Base-by-base conservation (phyloP, 371 early-diverging fungal species). In the Mortierella sp. region DNA sequence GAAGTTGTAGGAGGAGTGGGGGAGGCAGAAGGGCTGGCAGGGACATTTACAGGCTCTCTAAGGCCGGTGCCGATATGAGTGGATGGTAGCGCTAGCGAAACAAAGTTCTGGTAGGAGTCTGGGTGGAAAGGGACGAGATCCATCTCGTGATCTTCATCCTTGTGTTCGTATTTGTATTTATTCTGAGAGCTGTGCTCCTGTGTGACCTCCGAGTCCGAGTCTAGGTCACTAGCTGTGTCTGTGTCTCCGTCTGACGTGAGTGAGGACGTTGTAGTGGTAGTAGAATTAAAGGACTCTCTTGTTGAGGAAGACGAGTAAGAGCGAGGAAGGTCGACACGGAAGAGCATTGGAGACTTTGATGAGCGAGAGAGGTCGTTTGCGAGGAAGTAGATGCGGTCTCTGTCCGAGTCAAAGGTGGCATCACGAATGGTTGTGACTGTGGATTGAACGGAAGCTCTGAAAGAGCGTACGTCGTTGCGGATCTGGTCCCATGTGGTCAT, bases 401-500 rank as follows among this genome's bases (percentile, higher is more conserved):
- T 70, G 10, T 41, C 28, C 8, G 85, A 77, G 74, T 92, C 90
- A 65, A 92, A 87, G 21, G 65, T 63, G 74, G 91, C 91, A 73
- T 92, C 91, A 48, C 90, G 88, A 64, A 88, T 83, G 36, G 84
- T 87, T 3, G 86, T 67, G 19, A 85, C 71, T 4, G 87, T 77
- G 21, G 84, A 65, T 32, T 86, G 87, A 28, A 86, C 83, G 11
- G 84, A 70, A 1, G 87, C 67, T 53, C 89, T 85, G 70, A 90
- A 88, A 13, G 87, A 83, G 45, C 89, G 86, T 11, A 92, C 90
- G 83, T 88, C 87, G 60, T 67, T 86, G 58, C 90, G 86, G 65
- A 90, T 86, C 58, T 85, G 82, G 60, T 92, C 91, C 92, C 92
- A 92, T 43, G 86, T 67, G 33, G 72, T 55, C 74, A 81, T 80